A percentile compares a stretch with the other conserved stretches of the same genome.
These are phyloP conservation scores for Tricholoma flavovirens DNA, from an alignment of 768 basidiomycete species.

Conservation along the genomic window DNA sequence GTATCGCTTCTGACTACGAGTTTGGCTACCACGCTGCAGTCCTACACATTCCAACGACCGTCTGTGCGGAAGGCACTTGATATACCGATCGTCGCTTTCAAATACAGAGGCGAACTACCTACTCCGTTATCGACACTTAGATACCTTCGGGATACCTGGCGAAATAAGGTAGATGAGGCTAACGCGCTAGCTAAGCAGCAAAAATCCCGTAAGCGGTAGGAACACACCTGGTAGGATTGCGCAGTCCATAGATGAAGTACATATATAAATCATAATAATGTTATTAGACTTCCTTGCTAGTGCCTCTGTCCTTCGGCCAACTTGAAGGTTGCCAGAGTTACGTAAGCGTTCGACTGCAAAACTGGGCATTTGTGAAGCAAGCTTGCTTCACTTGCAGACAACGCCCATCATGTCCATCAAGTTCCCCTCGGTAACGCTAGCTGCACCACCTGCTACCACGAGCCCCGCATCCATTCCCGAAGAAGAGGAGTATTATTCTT, in stretches of 20 bases:
- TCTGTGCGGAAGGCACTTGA: constrained; percentile 33
- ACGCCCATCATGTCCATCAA: constrained; percentile 30
- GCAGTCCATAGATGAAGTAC: constrained; percentile 2
- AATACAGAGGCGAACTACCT: constrained; percentile 28
- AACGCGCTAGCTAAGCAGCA: constrained; percentile 12
- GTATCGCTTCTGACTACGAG: constrained; percentile 37
- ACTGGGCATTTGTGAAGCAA: too few species aligned
- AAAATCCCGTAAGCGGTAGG: constrained; percentile 12
- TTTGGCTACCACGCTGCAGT: constrained; percentile 44
- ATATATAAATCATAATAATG: constrained; percentile 4
- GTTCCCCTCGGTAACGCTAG: constrained; percentile 28
- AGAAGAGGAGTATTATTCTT: constrained; percentile 87
- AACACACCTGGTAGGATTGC: constrained; percentile 1
- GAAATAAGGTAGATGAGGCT: constrained; percentile 19
- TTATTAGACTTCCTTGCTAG: too few species aligned
- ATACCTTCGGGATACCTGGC: constrained; percentile 19
- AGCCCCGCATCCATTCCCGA: constrained; percentile 43
- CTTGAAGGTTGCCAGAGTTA: too few species aligned
- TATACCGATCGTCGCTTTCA: constrained; percentile 30
- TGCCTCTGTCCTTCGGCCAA: too few species aligned
- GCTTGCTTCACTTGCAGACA: neutral
- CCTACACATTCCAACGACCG: constrained; percentile 37
- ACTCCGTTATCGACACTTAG: constrained; percentile 17
- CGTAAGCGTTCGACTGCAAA: too few species aligned
- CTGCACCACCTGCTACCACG: constrained; percentile 23